phyloP scores from a whole-genome alignment of 257 asterid genomes.

The Jasminum sambac region DNA sequence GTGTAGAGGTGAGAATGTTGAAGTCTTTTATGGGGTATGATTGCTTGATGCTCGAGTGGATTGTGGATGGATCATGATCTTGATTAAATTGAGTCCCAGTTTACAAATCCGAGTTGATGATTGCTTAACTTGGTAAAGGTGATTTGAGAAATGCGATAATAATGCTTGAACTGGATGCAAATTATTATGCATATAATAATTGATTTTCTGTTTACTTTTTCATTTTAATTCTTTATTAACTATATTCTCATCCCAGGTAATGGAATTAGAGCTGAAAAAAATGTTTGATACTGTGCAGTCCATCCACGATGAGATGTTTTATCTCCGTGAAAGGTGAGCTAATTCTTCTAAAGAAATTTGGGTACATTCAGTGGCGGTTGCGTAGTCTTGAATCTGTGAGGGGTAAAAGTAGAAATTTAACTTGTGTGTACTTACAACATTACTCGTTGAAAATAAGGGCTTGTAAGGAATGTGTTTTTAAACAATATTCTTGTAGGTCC shows the following conservation, averaged over 20 bases:
- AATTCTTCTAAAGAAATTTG: background rate
- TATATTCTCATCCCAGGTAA: slow-evolving; percentile 39
- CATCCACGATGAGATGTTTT: slow-evolving; percentile 83
- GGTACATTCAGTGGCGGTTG: background rate
- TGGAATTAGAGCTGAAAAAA: slow-evolving; percentile 80
- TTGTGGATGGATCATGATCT: background rate
- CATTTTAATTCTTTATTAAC: background rate
- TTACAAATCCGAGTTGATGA: too few species aligned
- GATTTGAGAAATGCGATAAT: background rate
- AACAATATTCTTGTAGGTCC: too few species aligned
- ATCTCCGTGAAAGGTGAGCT: slow-evolving; percentile 73
- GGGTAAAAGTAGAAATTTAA: too few species aligned
- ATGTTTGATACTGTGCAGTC: slow-evolving; percentile 64
- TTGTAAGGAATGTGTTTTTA: too few species aligned
- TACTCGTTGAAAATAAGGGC: too few species aligned
- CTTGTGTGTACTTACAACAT: too few species aligned
- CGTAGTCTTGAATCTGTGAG: background rate
- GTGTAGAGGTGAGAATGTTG: background rate
- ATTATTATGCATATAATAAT: background rate
- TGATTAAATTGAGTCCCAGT: too few species aligned
- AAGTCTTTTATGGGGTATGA: background rate
- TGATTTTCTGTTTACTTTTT: background rate
- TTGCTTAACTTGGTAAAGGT: background rate
- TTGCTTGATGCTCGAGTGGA: too few species aligned
- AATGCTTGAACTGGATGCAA: background rate